phyloP scores from a whole-genome alignment of 2,329 filamentous ascomycete genomes.

The Aspergillus pseudotamarii region DNA sequence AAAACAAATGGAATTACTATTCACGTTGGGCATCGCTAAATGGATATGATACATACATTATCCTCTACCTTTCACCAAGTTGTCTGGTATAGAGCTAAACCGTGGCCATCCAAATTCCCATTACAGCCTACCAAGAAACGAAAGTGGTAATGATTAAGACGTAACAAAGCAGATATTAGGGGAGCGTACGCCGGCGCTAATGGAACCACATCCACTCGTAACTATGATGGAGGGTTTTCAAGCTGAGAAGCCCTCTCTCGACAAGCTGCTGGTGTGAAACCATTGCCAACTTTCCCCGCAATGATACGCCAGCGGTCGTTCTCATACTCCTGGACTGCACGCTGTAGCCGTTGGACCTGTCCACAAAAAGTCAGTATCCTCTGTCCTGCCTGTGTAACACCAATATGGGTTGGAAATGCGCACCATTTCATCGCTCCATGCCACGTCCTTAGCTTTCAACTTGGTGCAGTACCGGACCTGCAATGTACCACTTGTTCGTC shows the following conservation, averaged over 20 bases:
- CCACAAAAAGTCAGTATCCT: conserved; percentile 12
- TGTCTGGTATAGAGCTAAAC: conserved; percentile 4
- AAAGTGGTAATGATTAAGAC: conserved; percentile 1
- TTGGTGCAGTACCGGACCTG: conserved; percentile 96
- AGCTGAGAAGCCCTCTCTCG: conserved; percentile 70
- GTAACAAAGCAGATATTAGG: neutral
- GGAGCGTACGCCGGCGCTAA: neutral
- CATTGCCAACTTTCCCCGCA: conserved; percentile 84
- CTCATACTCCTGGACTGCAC: conserved; percentile 46
- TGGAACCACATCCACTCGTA: conserved; percentile 11
- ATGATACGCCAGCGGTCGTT: conserved; percentile 88
- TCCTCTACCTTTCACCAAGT: conserved; percentile 2
- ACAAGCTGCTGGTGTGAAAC: conserved; percentile 85
- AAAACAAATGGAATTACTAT: neutral
- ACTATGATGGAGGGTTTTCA: conserved; percentile 10
- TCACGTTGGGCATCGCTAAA: neutral
- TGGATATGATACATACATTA: conserved; percentile 4
- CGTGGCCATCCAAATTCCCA: conserved; percentile 1
- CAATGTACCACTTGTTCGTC: conserved; percentile 83
- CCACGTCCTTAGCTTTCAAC: conserved; percentile 87
- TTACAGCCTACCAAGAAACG: conserved; percentile 1
- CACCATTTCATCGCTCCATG: conserved; percentile 94
- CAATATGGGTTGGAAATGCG: conserved; percentile 10
- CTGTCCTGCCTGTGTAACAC: neutral
- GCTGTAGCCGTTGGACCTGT: conserved; percentile 42